Conservation (phyloP, 139 green algal species). For the Chlamydomonas sp. region DNA sequence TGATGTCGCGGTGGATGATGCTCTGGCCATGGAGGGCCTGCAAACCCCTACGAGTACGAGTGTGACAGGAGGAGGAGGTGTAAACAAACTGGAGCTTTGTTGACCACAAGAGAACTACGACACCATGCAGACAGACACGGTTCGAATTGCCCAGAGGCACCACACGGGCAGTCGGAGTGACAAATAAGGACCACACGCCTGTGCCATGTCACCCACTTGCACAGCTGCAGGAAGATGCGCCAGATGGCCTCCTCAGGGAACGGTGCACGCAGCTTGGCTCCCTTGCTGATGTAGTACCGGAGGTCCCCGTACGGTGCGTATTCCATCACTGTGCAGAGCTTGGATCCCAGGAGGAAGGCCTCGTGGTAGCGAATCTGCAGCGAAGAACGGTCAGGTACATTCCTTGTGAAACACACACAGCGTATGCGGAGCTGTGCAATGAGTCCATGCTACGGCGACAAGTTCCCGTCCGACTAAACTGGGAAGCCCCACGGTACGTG, state of each 20-base stretch:
- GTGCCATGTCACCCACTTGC: slow-evolving; percentile 14
- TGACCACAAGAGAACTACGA: not conserved
- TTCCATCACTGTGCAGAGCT: slow-evolving; percentile 88
- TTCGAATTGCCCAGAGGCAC: not conserved
- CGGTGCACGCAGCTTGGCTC: slow-evolving; percentile 55
- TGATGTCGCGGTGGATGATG: slow-evolving; percentile 85
- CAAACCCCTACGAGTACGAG: slow-evolving; percentile 57
- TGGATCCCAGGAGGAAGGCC: slow-evolving; percentile 79
- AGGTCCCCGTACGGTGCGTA: slow-evolving; percentile 80
- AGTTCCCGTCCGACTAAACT: not conserved
- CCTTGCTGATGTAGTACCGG: slow-evolving; percentile 70
- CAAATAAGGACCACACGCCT: not conserved
- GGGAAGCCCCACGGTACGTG: not conserved
- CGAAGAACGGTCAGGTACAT: not conserved
- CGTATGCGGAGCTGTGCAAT: no score
- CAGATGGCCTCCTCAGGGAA: slow-evolving; percentile 86
- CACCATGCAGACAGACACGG: not conserved
- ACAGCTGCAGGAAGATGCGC: slow-evolving; percentile 83
- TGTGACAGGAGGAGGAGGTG: not conserved
- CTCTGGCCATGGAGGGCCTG: slow-evolving; percentile 74
- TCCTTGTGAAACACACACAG: not conserved
- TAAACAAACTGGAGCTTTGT: not conserved
- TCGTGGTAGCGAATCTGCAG: slow-evolving; percentile 76
- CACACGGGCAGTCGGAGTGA: not conserved
- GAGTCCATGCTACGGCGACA: no score